Percentiles rank a stretch among this genome's conserved stretches.
Evolutionary conservation across 495 filamentous ascomycete genomes (phyloP).

Genomic region (Aspergillus ellipticus): DNA sequence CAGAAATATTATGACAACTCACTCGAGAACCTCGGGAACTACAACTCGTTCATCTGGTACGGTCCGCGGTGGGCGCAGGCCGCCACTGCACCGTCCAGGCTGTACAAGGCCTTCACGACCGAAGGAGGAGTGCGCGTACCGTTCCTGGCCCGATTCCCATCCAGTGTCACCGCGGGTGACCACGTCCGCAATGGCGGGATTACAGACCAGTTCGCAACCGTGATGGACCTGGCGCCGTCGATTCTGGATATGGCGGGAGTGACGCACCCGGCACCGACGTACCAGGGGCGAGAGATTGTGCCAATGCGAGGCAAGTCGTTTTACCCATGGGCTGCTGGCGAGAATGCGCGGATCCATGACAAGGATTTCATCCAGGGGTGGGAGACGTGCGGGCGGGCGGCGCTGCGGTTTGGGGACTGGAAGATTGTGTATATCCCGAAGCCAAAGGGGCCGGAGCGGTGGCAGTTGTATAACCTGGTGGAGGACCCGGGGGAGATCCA

Average conservation of each 20-base stretch:
- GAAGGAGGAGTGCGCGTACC: conserved; percentile 60
- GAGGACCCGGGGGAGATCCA: conserved; percentile 52
- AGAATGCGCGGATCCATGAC: conserved; percentile 37
- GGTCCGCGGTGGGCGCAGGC: conserved; percentile 63
- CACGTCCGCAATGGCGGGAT: conserved; percentile 33
- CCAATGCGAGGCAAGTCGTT: conserved; percentile 54
- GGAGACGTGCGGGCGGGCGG: conserved; percentile 45
- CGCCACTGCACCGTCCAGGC: conserved; percentile 57
- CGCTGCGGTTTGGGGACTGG: conserved; percentile 45
- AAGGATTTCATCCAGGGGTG: conserved; percentile 47
- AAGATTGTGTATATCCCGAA: conserved; percentile 50
- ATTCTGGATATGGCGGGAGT: conserved; percentile 61
- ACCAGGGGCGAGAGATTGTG: conserved; percentile 55
- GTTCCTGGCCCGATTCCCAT: conserved; percentile 50
- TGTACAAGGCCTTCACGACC: conserved; percentile 60
- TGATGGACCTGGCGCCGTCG: conserved; percentile 62
- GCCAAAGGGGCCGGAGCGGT: conserved; percentile 44
- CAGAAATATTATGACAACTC: conserved; percentile 62
- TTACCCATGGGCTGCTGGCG: conserved; percentile 37
- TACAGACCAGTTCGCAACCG: conserved; percentile 55
- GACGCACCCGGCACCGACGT: conserved; percentile 53
- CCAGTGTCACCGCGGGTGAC: conserved; percentile 22
- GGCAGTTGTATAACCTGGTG: conserved; percentile 47
- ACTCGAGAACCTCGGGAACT: conserved; percentile 57
- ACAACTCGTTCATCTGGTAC: conserved; percentile 63